These are phyloP conservation scores for Chaetomiaceae sp. DNA, from an alignment of 2,329 filamentous ascomycete genomes.

Conservation along the genomic window DNA sequence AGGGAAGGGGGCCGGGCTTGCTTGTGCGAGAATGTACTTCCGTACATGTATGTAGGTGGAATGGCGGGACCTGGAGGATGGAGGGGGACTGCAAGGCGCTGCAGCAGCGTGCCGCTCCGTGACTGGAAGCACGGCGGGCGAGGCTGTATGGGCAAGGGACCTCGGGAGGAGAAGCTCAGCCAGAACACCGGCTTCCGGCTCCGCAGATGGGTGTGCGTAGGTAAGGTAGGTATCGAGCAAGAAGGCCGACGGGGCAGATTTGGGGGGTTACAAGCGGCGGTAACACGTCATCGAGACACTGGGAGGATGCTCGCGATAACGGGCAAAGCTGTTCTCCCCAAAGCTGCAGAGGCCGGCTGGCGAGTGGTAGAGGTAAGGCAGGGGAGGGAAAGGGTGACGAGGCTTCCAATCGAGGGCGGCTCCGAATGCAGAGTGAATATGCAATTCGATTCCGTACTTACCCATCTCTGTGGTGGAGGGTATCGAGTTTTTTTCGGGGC, in stretches of 20 bases:
- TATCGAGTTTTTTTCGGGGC: conserved; percentile 19
- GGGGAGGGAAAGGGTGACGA: not conserved
- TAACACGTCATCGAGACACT: conserved; percentile 34
- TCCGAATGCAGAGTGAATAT: conserved; percentile 3
- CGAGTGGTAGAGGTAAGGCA: not conserved
- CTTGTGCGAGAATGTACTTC: conserved; percentile 18
- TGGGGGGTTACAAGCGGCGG: conserved; percentile 28
- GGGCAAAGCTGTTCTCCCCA: conserved; percentile 2
- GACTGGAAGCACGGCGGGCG: conserved; percentile 20
- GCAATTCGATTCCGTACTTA: conserved; percentile 21
- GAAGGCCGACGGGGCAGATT: conserved; percentile 13
- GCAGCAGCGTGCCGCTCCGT: conserved; percentile 20
- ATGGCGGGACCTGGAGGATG: too few relatives aligned
- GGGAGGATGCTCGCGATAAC: conserved; percentile 22
- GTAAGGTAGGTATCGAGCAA: conserved; percentile 5
- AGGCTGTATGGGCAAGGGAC: conserved; percentile 16
- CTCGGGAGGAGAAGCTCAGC: conserved; percentile 5
- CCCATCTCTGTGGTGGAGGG: conserved; percentile 21
- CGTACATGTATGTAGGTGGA: conserved; percentile 17
- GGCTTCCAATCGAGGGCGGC: not conserved
- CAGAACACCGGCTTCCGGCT: conserved; percentile 9
- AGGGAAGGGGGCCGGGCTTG: conserved; percentile 25
- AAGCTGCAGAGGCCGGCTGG: conserved; percentile 5
- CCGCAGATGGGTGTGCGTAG: conserved; percentile 3
- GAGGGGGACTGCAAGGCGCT: conserved; percentile 26